Conservation (phyloP, 2,329 filamentous ascomycete genomes). For the Penicillium sp. region DNA sequence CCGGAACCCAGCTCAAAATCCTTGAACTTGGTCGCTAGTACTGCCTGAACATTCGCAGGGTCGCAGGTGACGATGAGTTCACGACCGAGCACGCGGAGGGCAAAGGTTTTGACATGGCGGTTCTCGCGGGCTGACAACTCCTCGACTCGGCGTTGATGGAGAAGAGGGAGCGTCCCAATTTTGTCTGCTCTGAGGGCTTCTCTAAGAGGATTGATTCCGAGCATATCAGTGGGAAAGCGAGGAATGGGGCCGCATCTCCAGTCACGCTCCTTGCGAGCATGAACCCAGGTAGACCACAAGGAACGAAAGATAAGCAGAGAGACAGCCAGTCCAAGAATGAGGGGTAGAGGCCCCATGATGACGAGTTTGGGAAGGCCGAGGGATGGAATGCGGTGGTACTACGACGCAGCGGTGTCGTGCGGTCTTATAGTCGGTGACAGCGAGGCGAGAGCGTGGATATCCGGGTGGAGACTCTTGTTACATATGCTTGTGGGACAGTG, state of each 20-base stretch:
- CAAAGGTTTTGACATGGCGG: slow-evolving; percentile 33
- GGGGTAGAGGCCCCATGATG: slow-evolving; percentile 25
- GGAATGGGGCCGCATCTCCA: slow-evolving; percentile 32
- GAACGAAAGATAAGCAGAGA: slow-evolving; percentile 30
- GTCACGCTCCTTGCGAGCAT: slow-evolving; percentile 32
- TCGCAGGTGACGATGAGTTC: slow-evolving; percentile 39
- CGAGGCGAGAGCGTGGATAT: not conserved
- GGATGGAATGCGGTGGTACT: not conserved
- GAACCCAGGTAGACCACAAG: slow-evolving; percentile 30
- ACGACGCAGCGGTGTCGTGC: not conserved
- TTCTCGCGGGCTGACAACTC: slow-evolving; percentile 29
- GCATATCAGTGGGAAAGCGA: slow-evolving; percentile 32
- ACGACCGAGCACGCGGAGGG: slow-evolving; percentile 29
- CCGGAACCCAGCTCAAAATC: slow-evolving; percentile 82
- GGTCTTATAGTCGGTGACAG: not conserved
- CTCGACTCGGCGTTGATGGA: slow-evolving; percentile 27
- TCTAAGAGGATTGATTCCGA: slow-evolving; percentile 32
- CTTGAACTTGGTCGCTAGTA: slow-evolving; percentile 80
- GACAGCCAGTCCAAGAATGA: slow-evolving; percentile 30
- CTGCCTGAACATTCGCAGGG: slow-evolving; percentile 75
- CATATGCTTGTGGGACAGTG: not conserved
- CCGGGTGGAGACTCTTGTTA: not conserved
- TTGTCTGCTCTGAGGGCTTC: slow-evolving; percentile 32
- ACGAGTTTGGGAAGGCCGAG: slow-evolving; percentile 1
- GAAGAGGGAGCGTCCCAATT: slow-evolving; percentile 27